Evolutionary conservation across 192 early-diverging fungal species (phyloP).

Genomic region (Obelidium mucronatum): DNA sequence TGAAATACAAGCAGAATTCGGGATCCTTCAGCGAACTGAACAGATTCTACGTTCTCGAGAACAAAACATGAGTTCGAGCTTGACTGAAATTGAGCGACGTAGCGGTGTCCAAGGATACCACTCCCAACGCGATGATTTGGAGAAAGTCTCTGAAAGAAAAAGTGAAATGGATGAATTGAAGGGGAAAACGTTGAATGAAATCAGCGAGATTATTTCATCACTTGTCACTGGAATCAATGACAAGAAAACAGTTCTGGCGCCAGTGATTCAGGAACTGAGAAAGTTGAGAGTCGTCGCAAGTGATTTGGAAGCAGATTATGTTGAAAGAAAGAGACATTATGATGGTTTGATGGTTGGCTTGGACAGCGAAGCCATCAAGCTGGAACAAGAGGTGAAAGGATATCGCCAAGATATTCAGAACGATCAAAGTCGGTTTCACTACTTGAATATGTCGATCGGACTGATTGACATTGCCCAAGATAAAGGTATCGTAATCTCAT

Average conservation of each 20-base stretch:
- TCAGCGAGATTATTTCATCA: slow-evolving; percentile 58
- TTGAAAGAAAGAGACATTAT: slow-evolving; percentile 60
- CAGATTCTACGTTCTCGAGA: slow-evolving; percentile 41
- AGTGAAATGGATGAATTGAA: slow-evolving; percentile 64
- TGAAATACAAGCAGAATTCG: slow-evolving; percentile 57
- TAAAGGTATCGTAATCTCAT: slow-evolving; percentile 49
- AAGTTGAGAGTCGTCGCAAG: slow-evolving; percentile 45
- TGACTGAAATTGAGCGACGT: slow-evolving; percentile 31
- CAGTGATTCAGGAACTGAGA: slow-evolving; percentile 63
- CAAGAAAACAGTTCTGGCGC: slow-evolving; percentile 60
- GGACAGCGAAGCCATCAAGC: slow-evolving; percentile 53
- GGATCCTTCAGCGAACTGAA: slow-evolving; percentile 62
- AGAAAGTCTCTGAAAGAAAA: slow-evolving; percentile 63
- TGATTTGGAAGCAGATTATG: slow-evolving; percentile 61
- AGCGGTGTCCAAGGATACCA: slow-evolving; percentile 33
- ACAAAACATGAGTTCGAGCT: slow-evolving; percentile 22
- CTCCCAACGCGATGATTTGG: slow-evolving; percentile 23
- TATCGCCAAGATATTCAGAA: slow-evolving; percentile 54
- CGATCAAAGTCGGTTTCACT: slow-evolving; percentile 59
- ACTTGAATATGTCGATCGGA: slow-evolving; percentile 49
- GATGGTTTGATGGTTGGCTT: slow-evolving; percentile 63
- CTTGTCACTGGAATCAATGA: slow-evolving; percentile 59
- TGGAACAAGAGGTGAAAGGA: slow-evolving; percentile 56
- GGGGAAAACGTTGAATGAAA: slow-evolving; percentile 60
- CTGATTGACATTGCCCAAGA: slow-evolving; percentile 55